Conservation (phyloP, 2,329 filamentous ascomycete species). For the Eutypella sp. region DNA sequence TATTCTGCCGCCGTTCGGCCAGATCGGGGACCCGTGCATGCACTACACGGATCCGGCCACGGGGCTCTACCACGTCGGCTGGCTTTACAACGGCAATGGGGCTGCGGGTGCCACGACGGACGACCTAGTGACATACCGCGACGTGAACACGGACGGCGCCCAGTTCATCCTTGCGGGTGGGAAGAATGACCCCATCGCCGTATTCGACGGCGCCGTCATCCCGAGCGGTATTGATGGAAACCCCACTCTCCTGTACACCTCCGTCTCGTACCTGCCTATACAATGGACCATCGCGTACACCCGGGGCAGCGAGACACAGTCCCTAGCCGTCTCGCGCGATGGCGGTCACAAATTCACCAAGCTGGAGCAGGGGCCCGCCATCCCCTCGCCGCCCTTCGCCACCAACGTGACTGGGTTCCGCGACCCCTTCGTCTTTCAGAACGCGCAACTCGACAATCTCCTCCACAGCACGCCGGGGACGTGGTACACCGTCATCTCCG, state of each 20-base stretch:
- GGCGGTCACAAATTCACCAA: constrained; percentile 35
- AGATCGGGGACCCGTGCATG: constrained; percentile 40
- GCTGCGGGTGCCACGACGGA: constrained; percentile 35
- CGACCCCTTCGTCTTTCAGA: constrained; percentile 38
- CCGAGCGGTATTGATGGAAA: constrained; percentile 36
- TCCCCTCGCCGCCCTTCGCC: constrained; percentile 33
- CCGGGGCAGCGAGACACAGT: constrained; percentile 41
- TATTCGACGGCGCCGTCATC: constrained; percentile 42
- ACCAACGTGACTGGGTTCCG: constrained; percentile 38
- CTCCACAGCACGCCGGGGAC: constrained; percentile 29
- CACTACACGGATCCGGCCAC: constrained; percentile 40
- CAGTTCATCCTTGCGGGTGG: constrained; percentile 25
- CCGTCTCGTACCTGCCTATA: constrained; percentile 38
- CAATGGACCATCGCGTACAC: constrained; percentile 41
- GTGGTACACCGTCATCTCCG: constrained; percentile 35
- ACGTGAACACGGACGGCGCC: constrained; percentile 33
- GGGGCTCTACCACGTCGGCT: constrained; percentile 39
- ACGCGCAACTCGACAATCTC: constrained; percentile 28
- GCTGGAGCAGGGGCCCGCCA: constrained; percentile 30
- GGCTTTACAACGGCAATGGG: constrained; percentile 29
- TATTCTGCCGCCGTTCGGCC: constrained; percentile 33
- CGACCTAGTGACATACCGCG: constrained; percentile 34
- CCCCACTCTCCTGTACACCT: constrained; percentile 40
- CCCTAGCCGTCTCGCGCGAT: constrained; percentile 32
- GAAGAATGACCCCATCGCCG: constrained; percentile 35